Percentiles rank a stretch among this genome's conserved stretches.
Conservation (phyloP, 306 rosid species). For the Prunus mume region DNA sequence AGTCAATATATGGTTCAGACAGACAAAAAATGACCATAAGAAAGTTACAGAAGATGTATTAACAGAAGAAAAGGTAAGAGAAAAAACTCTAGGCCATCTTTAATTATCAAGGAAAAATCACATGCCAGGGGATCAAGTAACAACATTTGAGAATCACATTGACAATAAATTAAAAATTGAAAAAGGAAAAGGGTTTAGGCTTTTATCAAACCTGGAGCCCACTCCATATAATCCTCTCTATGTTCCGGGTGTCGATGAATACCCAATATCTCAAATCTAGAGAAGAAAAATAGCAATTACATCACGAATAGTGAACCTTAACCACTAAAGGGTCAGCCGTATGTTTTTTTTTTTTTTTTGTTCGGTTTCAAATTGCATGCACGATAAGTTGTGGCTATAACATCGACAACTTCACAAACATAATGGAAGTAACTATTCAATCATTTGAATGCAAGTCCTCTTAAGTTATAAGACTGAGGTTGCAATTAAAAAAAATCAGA, state of each 20-base stretch:
- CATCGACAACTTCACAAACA: neutral
- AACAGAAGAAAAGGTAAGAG: neutral
- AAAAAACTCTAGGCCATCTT: neutral
- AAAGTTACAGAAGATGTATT: neutral
- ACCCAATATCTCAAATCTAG: constrained; percentile 81
- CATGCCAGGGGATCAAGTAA: neutral
- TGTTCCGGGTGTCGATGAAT: constrained; percentile 97
- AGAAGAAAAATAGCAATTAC: constrained; percentile 31
- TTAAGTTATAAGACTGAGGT: neutral
- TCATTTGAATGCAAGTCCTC: neutral
- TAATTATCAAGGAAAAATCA: neutral
- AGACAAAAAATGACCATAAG: neutral
- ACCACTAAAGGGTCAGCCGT: constrained; percentile 8
- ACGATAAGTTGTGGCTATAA: neutral
- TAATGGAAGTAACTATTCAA: neutral
- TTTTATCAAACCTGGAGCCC: constrained; percentile 93
- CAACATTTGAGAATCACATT: constrained; percentile 2
- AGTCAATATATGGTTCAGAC: neutral
- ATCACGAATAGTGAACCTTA: constrained; percentile 16
- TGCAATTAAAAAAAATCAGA: neutral
- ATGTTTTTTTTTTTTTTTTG: neutral
- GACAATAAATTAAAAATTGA: neutral
- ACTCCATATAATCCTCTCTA: constrained; percentile 90
- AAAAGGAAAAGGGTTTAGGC: constrained; percentile 20
- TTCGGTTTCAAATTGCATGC: neutral